Base-by-base conservation (phyloP, 352 stramenopile genomes). In the Blastocystis sp. region DNA sequence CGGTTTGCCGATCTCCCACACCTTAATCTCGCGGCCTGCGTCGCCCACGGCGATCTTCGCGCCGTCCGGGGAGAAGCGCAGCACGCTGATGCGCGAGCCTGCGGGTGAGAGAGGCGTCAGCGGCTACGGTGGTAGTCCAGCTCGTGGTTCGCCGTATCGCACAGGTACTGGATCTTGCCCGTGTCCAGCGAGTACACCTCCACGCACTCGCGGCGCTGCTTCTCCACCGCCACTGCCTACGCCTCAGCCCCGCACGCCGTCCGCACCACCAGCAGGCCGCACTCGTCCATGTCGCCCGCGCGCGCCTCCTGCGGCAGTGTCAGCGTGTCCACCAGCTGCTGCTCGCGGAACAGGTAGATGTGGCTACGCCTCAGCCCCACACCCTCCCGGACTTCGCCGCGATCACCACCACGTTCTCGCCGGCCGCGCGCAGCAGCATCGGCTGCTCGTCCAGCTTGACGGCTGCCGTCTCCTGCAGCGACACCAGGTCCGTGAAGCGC, bases 11-110 rank as follows among this genome's bases (percentile, higher is more conserved):
- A 77, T 61, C 40, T 88, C 86, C 61, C 93, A 97, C 45, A 97
- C 92, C 67, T 93, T 93, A 82, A 97, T 92, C 88, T 97, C 93
- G 60, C 94, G 93, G 90, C 94, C 93, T 7, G 92, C 89, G 90
- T 96, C 94, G 45, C 93, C 94, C 0, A 93, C 93, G 17, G 94
- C 94, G 43, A 97, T 90, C 23, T 93, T 89, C 14, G 89, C 90
- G 7, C 93, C 94, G 89, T 95, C 91, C 0, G 94, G 93, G 34
- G 93, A 96, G 89, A 94, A 96, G 11, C 92, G 89, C 17, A 97
- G 80, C 56, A 89, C 91, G 41, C 92, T 96, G 11, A 96, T 82
- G n/a, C 53, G 48, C 38, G 41, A 45, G 52, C 66, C 66, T 76
- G 28, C 4, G 1, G 3, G 38, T 76, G n/a, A 76, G 3, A 19